Base-by-base conservation (phyloP, 2,329 filamentous ascomycete species). In the Neonectria faginata region DNA sequence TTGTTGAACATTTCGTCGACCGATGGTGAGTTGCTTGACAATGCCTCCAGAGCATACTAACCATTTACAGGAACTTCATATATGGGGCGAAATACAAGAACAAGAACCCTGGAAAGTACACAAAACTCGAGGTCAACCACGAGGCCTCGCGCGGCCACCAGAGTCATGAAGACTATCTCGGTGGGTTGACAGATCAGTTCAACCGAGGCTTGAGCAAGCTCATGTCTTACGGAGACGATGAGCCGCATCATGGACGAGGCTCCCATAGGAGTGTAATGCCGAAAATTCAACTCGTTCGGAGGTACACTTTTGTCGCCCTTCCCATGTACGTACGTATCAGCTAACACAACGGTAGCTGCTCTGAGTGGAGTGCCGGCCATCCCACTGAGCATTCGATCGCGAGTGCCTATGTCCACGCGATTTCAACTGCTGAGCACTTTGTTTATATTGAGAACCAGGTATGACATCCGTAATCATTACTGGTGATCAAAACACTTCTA, bases 381-480 rank as follows among this genome's bases (percentile, higher is more conserved):
- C 77, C 78, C 6, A 83, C 82, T 1, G 86, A 88, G 74, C 93
- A 96, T 77, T 97, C 93, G 0, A 95, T 97, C 66, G 88, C 90
- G 66, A 94, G 95, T 75, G 94, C 94, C 1, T 97, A 97, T 74
- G 88, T 92, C 36, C 85, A 91, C 47, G 85, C 89, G 29, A 94
- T 94, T 70, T 82, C 80, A 41, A 88, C 89, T 53, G 90, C 90
- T 18, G 81, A 89, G 73, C 89, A 93, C 75, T 94, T 91, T 73
- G 79, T 94, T 63, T 94, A 94, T 77, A 93, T 94, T 39, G 91
- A 94, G 76, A 94, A 94, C 73, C 89, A 88, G 76, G 84, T 84
- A 73, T 61, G 74, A n/a, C n/a, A n/a, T n/a, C n/a, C n/a, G n/a
- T n/a, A n/a, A n/a, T n/a, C n/a, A n/a, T n/a, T n/a, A n/a, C n/a